Percentiles rank a stretch among this genome's conserved stretches.
These are phyloP conservation scores for Oryza glaberrima DNA, from an alignment of 176 grass and related monocot genomes.

Conservation along the genomic window DNA sequence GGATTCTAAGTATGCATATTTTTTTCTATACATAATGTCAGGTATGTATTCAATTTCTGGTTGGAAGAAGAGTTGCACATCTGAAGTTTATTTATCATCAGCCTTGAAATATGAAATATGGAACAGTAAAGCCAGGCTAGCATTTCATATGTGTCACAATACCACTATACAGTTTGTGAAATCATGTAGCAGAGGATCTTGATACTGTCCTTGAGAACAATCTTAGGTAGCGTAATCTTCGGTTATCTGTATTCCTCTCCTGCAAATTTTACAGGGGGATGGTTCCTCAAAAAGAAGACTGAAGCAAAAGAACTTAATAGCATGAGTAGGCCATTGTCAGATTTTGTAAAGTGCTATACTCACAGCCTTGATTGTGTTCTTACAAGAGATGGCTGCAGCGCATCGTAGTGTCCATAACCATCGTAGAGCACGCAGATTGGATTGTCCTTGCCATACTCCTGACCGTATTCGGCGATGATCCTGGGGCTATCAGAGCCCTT, in stretches of 20 bases:
- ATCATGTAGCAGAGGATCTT: not conserved
- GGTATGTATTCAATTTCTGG: constrained; percentile 20
- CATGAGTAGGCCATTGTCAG: constrained; percentile 14
- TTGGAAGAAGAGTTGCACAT: not conserved
- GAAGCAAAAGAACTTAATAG: not conserved
- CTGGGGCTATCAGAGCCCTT: constrained; percentile 57
- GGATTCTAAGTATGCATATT: not conserved
- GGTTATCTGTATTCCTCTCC: constrained; percentile 41
- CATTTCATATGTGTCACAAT: constrained; percentile 6
- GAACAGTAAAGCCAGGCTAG: constrained; percentile 19
- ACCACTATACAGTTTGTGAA: not conserved
- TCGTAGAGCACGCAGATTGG: constrained; percentile 83
- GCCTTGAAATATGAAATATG: not conserved
- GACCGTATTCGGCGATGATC: constrained; percentile 93
- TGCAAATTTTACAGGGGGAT: constrained; percentile 40
- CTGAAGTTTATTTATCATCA: constrained; percentile 52
- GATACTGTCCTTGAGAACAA: constrained; percentile 32
- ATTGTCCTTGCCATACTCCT: constrained; percentile 92
- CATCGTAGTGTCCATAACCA: constrained; percentile 87
- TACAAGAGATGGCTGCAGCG: constrained; percentile 60
- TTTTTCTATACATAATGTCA: not conserved
- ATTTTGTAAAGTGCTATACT: constrained; percentile 37
- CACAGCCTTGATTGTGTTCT: constrained; percentile 68
- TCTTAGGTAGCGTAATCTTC: constrained; percentile 34
- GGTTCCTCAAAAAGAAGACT: constrained; percentile 12